These are phyloP conservation scores for Ochetophila trinervis DNA, from an alignment of 306 rosid genomes.

Conservation along the genomic window DNA sequence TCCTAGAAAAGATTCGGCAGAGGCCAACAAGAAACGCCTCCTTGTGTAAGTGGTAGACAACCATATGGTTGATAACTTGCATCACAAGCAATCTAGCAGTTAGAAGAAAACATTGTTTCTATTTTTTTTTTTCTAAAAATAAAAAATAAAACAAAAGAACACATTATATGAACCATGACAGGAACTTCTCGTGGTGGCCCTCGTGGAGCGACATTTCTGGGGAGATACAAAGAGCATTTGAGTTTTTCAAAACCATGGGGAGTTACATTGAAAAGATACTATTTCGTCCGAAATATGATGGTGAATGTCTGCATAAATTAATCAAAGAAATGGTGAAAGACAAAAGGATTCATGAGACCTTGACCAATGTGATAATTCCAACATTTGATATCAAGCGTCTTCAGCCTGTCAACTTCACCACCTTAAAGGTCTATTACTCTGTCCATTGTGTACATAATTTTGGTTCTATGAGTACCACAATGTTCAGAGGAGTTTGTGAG, in stretches of 20 bases:
- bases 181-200: no score
- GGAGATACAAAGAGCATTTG: no score
- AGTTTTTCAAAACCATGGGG: background rate
- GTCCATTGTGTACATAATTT: background rate
- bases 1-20: no score
- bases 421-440: constrained; percentile 18
- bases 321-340: constrained; percentile 1
- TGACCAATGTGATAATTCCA: constrained; percentile 10
- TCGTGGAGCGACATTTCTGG: no score
- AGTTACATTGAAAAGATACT: constrained; percentile 6
- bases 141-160: no score
- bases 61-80: no score
- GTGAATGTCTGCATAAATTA: constrained; percentile 5
- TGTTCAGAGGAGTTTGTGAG: background rate
- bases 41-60: no score
- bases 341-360: constrained; percentile 8
- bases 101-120: no score
- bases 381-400: constrained; percentile 12
- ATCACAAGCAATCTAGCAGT: no score
- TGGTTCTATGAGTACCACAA: background rate
- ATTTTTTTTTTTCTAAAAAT: no score
- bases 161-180: no score
- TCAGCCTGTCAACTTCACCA: constrained; percentile 4
- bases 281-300: constrained; percentile 7
- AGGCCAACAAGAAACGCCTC: no score